phyloP scores from a whole-genome alignment of 495 filamentous ascomycete genomes.

The Trichoderma asperelloides region DNA sequence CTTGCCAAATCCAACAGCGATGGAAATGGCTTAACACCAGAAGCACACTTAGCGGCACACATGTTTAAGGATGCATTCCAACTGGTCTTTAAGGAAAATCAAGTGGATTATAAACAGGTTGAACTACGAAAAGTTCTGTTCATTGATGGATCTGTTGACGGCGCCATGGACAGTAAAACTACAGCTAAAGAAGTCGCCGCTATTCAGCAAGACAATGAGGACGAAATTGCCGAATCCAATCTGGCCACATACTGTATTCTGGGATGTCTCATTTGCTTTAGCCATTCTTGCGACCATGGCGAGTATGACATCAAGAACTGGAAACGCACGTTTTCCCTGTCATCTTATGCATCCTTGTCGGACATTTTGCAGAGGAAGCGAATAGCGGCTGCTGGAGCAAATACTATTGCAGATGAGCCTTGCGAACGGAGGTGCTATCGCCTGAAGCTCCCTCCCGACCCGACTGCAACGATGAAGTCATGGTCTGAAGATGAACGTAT shows the following conservation, averaged over 20 bases:
- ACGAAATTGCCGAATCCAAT: conserved; percentile 24
- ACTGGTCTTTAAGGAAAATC: conserved; percentile 27
- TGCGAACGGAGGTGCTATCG: conserved; percentile 36
- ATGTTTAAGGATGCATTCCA: conserved; percentile 38
- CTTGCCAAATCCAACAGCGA: conserved; percentile 31
- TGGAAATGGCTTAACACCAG: conserved; percentile 24
- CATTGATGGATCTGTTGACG: conserved; percentile 35
- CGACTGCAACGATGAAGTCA: conserved; percentile 13
- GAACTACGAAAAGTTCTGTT: conserved; percentile 34
- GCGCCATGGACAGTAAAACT: conserved; percentile 34
- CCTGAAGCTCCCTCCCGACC: conserved; percentile 22
- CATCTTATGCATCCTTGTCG: not conserved
- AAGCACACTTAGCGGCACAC: conserved; percentile 23
- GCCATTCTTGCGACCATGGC: conserved; percentile 42
- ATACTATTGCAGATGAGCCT: conserved; percentile 15
- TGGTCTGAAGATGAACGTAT: conserved; percentile 33
- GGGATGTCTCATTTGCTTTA: conserved; percentile 38
- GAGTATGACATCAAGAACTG: conserved; percentile 39
- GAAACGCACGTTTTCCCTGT: conserved; percentile 19
- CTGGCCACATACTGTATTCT: conserved; percentile 36
- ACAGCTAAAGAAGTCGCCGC: conserved; percentile 32
- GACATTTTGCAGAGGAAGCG: conserved; percentile 16
- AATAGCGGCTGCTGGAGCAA: conserved; percentile 10
- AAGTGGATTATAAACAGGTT: conserved; percentile 18
- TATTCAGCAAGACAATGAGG: conserved; percentile 10